phyloP scores from a whole-genome alignment of 208 protist species.

The Crithidia mellificae region DNA sequence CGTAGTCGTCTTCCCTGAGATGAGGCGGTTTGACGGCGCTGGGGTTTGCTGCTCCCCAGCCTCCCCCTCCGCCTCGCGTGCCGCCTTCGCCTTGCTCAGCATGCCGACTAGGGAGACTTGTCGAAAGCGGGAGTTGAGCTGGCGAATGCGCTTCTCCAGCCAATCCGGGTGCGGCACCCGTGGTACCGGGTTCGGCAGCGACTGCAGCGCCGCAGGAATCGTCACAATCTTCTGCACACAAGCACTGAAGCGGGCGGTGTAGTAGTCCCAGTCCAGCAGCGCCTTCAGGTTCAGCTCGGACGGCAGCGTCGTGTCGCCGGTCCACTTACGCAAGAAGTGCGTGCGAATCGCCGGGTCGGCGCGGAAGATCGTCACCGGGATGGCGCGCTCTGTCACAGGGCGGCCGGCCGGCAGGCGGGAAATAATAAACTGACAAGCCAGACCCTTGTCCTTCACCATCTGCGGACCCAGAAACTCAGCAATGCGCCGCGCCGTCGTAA shows the following conservation, averaged over 20 bases:
- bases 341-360: slow-evolving; percentile 85
- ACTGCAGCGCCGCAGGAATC: slow-evolving; percentile 98
- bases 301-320: slow-evolving; percentile 69
- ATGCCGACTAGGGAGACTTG: slow-evolving; percentile 70
- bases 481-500: slow-evolving; percentile 97
- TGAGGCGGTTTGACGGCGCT: too few relatives aligned
- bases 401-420: slow-evolving; percentile 93
- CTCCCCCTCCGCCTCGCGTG: slow-evolving; percentile 9
- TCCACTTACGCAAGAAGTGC: slow-evolving; percentile 97
- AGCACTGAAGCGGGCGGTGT: slow-evolving; percentile 95
- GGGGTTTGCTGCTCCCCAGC: too few relatives aligned
- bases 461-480: slow-evolving; percentile 98
- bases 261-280: slow-evolving; percentile 99
- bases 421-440: slow-evolving; percentile 98
- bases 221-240: slow-evolving; percentile 99
- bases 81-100: slow-evolving; percentile 37
- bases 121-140: slow-evolving; percentile 77
- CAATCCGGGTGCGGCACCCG: slow-evolving; percentile 98
- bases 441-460: slow-evolving; percentile 97
- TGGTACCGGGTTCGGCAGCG: slow-evolving; percentile 96
- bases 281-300: slow-evolving; percentile 76
- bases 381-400: slow-evolving; percentile 97
- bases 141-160: slow-evolving; percentile 92
- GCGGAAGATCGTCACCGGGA: slow-evolving; percentile 98
- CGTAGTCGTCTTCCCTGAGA: too few relatives aligned